Evolutionary conservation across 768 basidiomycete species (phyloP), one percentile per base, ranked within the genome.

Genomic region (Tylopilus felleus): DNA sequence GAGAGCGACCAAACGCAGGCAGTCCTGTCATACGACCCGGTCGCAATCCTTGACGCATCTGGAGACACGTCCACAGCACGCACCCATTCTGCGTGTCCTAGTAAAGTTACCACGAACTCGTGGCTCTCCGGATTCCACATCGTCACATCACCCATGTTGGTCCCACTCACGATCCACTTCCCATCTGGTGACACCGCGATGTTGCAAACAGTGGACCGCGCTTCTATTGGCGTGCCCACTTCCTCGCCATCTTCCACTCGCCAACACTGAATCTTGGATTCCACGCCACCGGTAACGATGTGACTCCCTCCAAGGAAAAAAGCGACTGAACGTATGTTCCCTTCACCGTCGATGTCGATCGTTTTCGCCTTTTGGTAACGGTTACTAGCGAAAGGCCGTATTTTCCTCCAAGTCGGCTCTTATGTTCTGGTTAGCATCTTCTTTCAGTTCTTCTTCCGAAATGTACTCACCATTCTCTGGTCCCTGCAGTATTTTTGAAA

Each of bases 1-100:
- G 43, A 19, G 19, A 51, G 28, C 9, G 49, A 51, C 54, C 54
- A 55, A 43, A 55, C n/a, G 19, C 35, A 50, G 13, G 53, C 53
- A 2, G 53, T 55, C 42, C 36, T 51, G 53, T 55, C 53, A 17
- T 55, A 50, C 22, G 53, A 55, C 3, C 53, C 53, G 8, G 53
- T 55, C n/a, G 44, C 33, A 36, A 57, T 25, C 28, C 29, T 35
- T 3, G 44, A 50, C 5, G 55, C 27, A 9, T 55, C 41, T 0
- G 47, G 47, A 4, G 53, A 55, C 4, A 57, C 42, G 29, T 57
- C 47, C 12, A 49, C 47, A 3, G 53, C 56, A n/a, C 40, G 38
- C 39, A 57, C 56, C 38, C 41, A 41, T 12, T 57, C 43, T 6
- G 41, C 38, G 25, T 56, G 43, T 14, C 46, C 39, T 13, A 27